phyloP scores from a whole-genome alignment of 768 basidiomycete genomes.

The Trametes cubensis region DNA sequence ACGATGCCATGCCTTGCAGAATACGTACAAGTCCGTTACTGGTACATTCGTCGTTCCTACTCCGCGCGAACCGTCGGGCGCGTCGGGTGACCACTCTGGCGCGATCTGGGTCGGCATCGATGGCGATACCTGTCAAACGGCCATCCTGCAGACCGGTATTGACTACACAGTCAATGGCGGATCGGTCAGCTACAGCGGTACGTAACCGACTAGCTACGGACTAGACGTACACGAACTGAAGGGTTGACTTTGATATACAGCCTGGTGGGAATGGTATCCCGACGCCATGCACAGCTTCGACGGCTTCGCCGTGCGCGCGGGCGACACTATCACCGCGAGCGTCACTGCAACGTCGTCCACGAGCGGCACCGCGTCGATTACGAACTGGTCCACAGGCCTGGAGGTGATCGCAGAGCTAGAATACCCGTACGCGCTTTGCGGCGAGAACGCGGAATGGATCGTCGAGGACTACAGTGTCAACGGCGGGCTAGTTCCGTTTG shows the following conservation, averaged over 20 bases:
- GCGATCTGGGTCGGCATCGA: constrained; percentile 43
- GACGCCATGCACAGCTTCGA: constrained; percentile 38
- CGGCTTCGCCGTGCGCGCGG: constrained; percentile 34
- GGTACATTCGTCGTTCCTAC: constrained; percentile 40
- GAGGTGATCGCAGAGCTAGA: constrained; percentile 35
- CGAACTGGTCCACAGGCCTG: constrained; percentile 33
- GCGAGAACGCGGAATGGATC: constrained; percentile 43
- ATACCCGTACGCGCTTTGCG: constrained; percentile 34
- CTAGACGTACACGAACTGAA: too few relatives aligned
- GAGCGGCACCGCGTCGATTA: constrained; percentile 32
- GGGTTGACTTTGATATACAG: constrained; percentile 10
- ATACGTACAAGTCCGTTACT: constrained; percentile 40
- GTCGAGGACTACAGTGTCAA: constrained; percentile 37
- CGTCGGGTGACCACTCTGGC: constrained; percentile 31
- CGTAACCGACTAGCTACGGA: too few relatives aligned
- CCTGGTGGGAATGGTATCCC: constrained; percentile 40
- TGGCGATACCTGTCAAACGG: constrained; percentile 39
- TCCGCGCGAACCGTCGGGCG: constrained; percentile 31
- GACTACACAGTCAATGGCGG: constrained; percentile 35
- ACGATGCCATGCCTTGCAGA: constrained; percentile 16
- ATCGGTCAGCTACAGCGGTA: constrained; percentile 35
- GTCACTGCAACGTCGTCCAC: constrained; percentile 33
- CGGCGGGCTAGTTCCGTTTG: constrained; percentile 37
- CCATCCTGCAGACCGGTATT: constrained; percentile 42
- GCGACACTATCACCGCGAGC: constrained; percentile 34